Percentiles rank a stretch among this genome's conserved stretches.
Conservation (phyloP, 345 rosid species). For the Arabidopsis arenosa region DNA sequence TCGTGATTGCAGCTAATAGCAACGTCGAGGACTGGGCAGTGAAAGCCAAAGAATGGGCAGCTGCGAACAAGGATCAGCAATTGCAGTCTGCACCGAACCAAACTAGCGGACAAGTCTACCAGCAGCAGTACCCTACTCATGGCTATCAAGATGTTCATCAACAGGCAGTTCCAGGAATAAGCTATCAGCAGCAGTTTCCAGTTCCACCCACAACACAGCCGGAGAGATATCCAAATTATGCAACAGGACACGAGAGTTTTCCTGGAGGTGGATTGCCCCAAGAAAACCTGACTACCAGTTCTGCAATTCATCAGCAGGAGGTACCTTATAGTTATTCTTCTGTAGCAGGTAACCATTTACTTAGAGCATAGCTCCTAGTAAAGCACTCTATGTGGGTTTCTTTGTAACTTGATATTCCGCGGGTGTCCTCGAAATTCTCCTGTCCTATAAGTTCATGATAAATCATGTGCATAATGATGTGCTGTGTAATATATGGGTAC, state of each 20-base stretch:
- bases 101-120: constrained; percentile 53
- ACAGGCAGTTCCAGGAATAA: constrained; percentile 49
- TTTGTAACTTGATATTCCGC: constrained; percentile 1
- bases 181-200: constrained; percentile 73
- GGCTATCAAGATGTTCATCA: constrained; percentile 68
- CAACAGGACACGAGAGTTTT: constrained; percentile 52
- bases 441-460: background rate
- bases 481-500: constrained; percentile 15
- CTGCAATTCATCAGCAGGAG: constrained; percentile 97
- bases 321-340: constrained; percentile 99
- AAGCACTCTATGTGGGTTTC: constrained; percentile 48
- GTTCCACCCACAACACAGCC: constrained; percentile 54
- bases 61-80: constrained; percentile 62
- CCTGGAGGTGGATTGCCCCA: constrained; percentile 55
- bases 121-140: constrained; percentile 62
- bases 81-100: constrained; percentile 56
- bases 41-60: constrained; percentile 95
- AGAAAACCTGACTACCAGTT: constrained; percentile 54
- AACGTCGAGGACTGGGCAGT: constrained; percentile 93
- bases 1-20: constrained; percentile 53
- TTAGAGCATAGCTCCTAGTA: constrained; percentile 62
- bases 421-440: constrained; percentile 5
- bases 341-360: constrained; percentile 92
- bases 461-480: constrained; percentile 22
- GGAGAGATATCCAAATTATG: constrained; percentile 53